These are phyloP conservation scores for Stereum hirsutum DNA, from an alignment of 1,284 basidiomycete genomes.

Conservation along the genomic window DNA sequence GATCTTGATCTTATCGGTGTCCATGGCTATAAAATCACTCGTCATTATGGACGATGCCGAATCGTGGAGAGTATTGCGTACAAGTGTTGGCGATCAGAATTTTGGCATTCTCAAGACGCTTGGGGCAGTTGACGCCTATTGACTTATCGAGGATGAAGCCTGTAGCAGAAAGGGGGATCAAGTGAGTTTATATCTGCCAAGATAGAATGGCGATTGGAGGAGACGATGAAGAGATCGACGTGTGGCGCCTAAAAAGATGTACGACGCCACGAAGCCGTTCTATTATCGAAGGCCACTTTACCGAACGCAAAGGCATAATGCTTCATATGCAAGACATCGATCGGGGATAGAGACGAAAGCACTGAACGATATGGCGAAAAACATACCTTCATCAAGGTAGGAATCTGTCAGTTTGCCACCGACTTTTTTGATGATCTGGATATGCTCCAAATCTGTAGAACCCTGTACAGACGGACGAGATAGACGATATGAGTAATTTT, in stretches of 20 bases:
- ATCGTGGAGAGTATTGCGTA: no score
- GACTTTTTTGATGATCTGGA: conserved; percentile 99
- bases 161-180: conserved; percentile 23
- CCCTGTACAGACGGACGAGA: conserved; percentile 40
- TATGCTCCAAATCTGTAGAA: conserved; percentile 95
- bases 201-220: no score
- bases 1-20: conserved; percentile 99
- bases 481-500: no score
- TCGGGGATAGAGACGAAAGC: not conserved
- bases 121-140: conserved; percentile 93
- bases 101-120: conserved; percentile 90
- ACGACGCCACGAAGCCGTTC: no score
- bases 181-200: not conserved
- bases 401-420: conserved; percentile 98
- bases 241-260: no score
- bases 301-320: no score
- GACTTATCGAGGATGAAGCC: conserved; percentile 98
- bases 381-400: conserved; percentile 90
- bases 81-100: conserved; percentile 98
- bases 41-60: no score
- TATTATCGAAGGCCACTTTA: no score
- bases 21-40: conserved; percentile 69
- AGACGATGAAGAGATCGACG: no score
- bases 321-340: not conserved
- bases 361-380: no score